Conservation (phyloP, 176 grass and related monocot species). For the Tuctoria greenei region DNA sequence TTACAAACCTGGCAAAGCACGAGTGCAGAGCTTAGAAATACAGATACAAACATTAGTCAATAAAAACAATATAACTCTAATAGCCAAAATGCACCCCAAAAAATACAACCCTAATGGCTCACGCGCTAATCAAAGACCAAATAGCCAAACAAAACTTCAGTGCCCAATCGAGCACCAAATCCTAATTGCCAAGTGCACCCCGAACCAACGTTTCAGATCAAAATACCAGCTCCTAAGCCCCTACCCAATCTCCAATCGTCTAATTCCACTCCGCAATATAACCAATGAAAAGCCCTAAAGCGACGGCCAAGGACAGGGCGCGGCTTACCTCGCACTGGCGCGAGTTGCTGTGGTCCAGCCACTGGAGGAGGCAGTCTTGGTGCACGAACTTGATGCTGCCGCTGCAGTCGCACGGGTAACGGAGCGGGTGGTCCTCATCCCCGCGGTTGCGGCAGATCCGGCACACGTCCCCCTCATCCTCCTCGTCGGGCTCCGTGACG, state of each 20-base stretch:
- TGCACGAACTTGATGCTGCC: slow-evolving; percentile 99
- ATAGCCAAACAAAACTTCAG: neutral
- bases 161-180: neutral
- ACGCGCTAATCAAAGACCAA: neutral
- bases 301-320: too few relatives aligned
- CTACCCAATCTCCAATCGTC: too few relatives aligned
- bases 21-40: too few relatives aligned
- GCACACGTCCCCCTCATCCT: slow-evolving; percentile 84
- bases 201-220: neutral
- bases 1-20: too few relatives aligned
- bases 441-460: slow-evolving; percentile 99
- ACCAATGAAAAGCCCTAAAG: too few relatives aligned
- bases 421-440: slow-evolving; percentile 76
- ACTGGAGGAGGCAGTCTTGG: slow-evolving; percentile 99
- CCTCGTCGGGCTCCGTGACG: slow-evolving; percentile 36
- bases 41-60: too few relatives aligned
- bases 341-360: slow-evolving; percentile 98
- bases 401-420: slow-evolving; percentile 97
- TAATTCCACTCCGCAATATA: too few relatives aligned
- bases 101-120: too few relatives aligned
- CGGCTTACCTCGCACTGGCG: slow-evolving; percentile 91
- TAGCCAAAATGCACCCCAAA: too few relatives aligned
- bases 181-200: neutral
- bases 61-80: too few relatives aligned
- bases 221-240: neutral